Percentiles rank a stretch among this genome's conserved stretches.
Evolutionary conservation across 2,329 filamentous ascomycete species (phyloP).

Genomic region (Clarireedia monteithiana): DNA sequence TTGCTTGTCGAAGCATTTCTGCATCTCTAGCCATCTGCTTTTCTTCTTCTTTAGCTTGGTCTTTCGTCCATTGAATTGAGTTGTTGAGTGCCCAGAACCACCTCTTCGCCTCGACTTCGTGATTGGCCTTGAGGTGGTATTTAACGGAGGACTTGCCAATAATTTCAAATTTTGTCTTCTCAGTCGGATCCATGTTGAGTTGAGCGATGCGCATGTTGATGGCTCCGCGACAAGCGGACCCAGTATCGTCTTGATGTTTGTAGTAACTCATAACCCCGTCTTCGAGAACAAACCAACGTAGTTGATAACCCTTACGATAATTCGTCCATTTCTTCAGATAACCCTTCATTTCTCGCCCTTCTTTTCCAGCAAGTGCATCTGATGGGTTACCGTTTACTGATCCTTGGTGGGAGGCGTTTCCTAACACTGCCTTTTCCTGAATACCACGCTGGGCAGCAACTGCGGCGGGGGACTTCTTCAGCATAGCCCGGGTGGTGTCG

Average conservation of each 20-base stretch:
- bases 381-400: conserved; percentile 45
- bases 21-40: conserved; percentile 65
- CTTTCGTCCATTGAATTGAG: conserved; percentile 96
- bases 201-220: conserved; percentile 98
- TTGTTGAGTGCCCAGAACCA: conserved; percentile 99
- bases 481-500: conserved; percentile 75
- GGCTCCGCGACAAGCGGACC: conserved; percentile 89
- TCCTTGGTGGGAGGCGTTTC: conserved; percentile 52
- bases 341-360: conserved; percentile 94
- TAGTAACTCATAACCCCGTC: conserved; percentile 98
- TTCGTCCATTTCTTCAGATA: conserved; percentile 99
- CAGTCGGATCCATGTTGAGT: conserved; percentile 91
- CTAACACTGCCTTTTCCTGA: conserved; percentile 93
- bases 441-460: conserved; percentile 91
- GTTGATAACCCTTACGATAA: conserved; percentile 92
- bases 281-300: conserved; percentile 96
- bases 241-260: conserved; percentile 96
- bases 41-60: conserved; percentile 89
- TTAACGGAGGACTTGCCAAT: conserved; percentile 98
- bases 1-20: conserved; percentile 70
- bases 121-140: conserved; percentile 95
- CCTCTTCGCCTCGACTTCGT: conserved; percentile 94
- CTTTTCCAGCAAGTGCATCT: conserved; percentile 65
- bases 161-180: conserved; percentile 97
- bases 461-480: conserved; percentile 91